phyloP scores from a whole-genome alignment of 2,329 filamentous ascomycete species.

The Aspergillus unguis region DNA sequence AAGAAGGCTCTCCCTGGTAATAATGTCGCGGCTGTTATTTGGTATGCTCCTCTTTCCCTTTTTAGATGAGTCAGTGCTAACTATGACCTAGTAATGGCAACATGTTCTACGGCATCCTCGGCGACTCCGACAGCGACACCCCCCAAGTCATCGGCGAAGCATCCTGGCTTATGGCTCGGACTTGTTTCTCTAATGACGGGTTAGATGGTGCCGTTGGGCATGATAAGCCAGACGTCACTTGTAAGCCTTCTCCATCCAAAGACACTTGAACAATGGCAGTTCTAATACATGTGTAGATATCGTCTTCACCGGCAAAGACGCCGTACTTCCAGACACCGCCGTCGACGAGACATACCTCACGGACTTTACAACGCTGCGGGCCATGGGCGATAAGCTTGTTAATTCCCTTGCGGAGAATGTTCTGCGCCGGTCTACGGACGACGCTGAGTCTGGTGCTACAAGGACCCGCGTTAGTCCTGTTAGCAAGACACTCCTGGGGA shows the following conservation, averaged over 20 bases:
- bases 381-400: constrained; percentile 28
- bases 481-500: too few relatives aligned
- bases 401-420: constrained; percentile 22
- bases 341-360: constrained; percentile 27
- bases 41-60: constrained; percentile 8
- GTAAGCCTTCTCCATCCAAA: constrained; percentile 14
- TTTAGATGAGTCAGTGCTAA: neutral
- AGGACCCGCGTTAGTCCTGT: neutral
- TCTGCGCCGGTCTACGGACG: neutral
- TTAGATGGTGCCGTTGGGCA: constrained; percentile 29
- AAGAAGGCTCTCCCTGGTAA: constrained; percentile 22
- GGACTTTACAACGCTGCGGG: constrained; percentile 26
- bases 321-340: constrained; percentile 25
- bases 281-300: constrained; percentile 21
- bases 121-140: constrained; percentile 28
- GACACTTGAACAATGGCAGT: neutral
- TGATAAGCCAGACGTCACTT: constrained; percentile 27
- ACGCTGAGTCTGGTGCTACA: neutral
- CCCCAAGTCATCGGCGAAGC: constrained; percentile 33
- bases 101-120: constrained; percentile 35
- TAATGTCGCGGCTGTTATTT: constrained; percentile 31
- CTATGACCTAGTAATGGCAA: constrained; percentile 23
- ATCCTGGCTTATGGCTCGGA: constrained; percentile 35
- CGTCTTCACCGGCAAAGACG: constrained; percentile 27
- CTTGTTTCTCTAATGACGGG: constrained; percentile 30